Percentiles rank a stretch among this genome's conserved stretches.
Evolutionary conservation across 176 grass and related monocot genomes (phyloP).

Genomic region (Eragrostis nindensis): DNA sequence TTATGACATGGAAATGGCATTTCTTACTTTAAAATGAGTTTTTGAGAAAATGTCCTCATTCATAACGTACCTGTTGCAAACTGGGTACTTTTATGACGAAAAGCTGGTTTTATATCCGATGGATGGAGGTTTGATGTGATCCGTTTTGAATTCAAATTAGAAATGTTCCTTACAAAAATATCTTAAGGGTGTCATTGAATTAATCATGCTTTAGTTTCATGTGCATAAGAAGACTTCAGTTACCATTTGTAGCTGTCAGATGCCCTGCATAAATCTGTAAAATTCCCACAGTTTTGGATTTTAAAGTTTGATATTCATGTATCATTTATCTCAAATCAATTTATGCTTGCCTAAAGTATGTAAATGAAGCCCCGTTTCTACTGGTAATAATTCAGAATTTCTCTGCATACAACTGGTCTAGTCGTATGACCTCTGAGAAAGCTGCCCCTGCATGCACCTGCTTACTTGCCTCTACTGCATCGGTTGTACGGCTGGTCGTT

Average conservation of each 20-base stretch:
- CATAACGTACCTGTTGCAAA: constrained; percentile 20
- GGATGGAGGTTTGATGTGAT: background rate
- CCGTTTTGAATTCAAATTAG: constrained; percentile 16
- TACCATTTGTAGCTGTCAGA: background rate
- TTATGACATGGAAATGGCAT: background rate
- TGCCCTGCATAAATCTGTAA: background rate
- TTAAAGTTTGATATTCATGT: constrained; percentile 8
- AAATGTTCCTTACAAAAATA: constrained; percentile 20
- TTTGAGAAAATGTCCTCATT: constrained; percentile 16
- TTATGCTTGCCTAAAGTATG: background rate
- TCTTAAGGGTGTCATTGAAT: constrained; percentile 3
- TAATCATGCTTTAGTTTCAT: constrained; percentile 30
- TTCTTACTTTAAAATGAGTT: constrained; percentile 20
- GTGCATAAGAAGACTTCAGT: background rate
- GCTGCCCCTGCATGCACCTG: too few relatives aligned
- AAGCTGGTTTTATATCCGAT: background rate
- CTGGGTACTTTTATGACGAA: constrained; percentile 24
- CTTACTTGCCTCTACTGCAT: too few relatives aligned
- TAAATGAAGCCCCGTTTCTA: background rate
- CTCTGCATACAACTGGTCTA: too few relatives aligned
- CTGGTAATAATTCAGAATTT: background rate
- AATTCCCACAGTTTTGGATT: constrained; percentile 15
- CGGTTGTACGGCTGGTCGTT: too few relatives aligned
- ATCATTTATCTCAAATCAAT: constrained; percentile 14
- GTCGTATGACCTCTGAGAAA: too few relatives aligned